These are phyloP conservation scores for Ulota crispa DNA, from an alignment of 225 moss, liverwort and hornwort genomes.

Conservation along the genomic window DNA sequence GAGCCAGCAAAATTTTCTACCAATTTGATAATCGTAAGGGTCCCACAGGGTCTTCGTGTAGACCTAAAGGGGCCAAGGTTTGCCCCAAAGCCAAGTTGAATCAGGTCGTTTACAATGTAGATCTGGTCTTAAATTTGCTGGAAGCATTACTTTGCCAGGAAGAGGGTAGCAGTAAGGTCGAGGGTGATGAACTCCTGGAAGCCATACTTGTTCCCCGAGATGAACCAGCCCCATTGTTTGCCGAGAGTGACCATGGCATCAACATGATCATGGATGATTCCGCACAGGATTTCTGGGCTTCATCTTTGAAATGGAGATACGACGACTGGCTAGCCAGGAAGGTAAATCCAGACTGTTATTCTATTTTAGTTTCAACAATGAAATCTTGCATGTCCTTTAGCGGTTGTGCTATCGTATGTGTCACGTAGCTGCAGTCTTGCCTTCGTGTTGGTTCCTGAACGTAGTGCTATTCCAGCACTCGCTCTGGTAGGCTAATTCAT, in stretches of 20 bases:
- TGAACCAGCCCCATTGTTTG: constrained; percentile 44
- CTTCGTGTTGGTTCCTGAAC: neutral
- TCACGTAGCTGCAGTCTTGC: constrained; percentile 6
- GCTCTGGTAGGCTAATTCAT: neutral
- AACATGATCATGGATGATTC: constrained; percentile 39
- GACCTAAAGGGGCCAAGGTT: constrained; percentile 44
- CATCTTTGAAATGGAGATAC: constrained; percentile 55
- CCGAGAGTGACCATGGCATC: constrained; percentile 44
- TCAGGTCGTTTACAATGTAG: constrained; percentile 41
- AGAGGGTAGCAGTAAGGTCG: constrained; percentile 30
- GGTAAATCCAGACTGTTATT: constrained; percentile 28
- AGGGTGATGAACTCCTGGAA: constrained; percentile 46
- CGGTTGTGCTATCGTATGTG: neutral
- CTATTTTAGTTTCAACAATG: neutral
- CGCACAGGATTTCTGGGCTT: constrained; percentile 50
- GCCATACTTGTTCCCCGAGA: constrained; percentile 48
- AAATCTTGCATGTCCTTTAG: neutral
- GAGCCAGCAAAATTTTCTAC: constrained; percentile 51
- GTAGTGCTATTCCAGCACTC: constrained; percentile 8
- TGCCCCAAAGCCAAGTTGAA: constrained; percentile 39
- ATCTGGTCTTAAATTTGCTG: constrained; percentile 39
- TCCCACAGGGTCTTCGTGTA: constrained; percentile 8
- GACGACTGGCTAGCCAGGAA: constrained; percentile 54
- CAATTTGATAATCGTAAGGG: constrained; percentile 28
- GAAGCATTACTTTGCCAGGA: constrained; percentile 39